Percentiles rank a stretch among this genome's conserved stretches.
Evolutionary conservation across 768 basidiomycete genomes (phyloP).

Genomic region (Cyclocybe cylindracea): DNA sequence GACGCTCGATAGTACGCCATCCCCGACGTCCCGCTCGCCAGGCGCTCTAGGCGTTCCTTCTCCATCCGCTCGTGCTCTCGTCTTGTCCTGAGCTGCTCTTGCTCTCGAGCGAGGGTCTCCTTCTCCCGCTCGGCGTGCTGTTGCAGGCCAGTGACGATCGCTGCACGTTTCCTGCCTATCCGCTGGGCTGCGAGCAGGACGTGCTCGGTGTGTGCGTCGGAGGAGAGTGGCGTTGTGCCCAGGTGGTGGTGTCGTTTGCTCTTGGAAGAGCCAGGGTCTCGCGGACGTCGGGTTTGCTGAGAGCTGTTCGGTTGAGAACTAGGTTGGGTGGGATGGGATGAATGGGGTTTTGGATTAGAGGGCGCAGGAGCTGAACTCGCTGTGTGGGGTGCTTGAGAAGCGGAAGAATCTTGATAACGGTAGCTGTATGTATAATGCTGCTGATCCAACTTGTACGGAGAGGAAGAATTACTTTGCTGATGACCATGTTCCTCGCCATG

Average conservation of each 20-base stretch:
- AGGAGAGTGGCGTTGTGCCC: constrained; percentile 31
- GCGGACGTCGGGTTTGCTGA: constrained; percentile 10
- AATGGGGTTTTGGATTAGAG: no score
- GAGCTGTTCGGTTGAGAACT: no score
- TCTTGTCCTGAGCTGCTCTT: constrained; percentile 21
- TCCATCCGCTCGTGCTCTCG: constrained; percentile 31
- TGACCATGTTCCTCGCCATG: background rate
- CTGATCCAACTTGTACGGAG: background rate
- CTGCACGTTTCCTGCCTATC: constrained; percentile 62
- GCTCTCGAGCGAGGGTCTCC: constrained; percentile 31
- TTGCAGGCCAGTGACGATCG: constrained; percentile 53
- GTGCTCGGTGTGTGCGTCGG: constrained; percentile 74
- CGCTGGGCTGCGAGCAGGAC: constrained; percentile 71
- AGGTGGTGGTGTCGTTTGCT: constrained; percentile 8
- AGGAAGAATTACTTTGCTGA: background rate
- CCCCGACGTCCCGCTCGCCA: constrained; percentile 23
- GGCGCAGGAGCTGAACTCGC: no score
- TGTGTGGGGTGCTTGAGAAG: background rate
- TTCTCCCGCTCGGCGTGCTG: constrained; percentile 37
- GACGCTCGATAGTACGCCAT: constrained; percentile 22
- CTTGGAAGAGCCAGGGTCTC: constrained; percentile 6
- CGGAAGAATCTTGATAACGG: background rate
- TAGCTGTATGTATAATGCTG: constrained; percentile 3
- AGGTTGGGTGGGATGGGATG: background rate
- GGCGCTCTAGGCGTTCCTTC: constrained; percentile 26